Evolutionary conservation across 148 eudicot genomes (phyloP), one percentile per base, ranked within the genome.

Genomic region (Spergularia marina): DNA sequence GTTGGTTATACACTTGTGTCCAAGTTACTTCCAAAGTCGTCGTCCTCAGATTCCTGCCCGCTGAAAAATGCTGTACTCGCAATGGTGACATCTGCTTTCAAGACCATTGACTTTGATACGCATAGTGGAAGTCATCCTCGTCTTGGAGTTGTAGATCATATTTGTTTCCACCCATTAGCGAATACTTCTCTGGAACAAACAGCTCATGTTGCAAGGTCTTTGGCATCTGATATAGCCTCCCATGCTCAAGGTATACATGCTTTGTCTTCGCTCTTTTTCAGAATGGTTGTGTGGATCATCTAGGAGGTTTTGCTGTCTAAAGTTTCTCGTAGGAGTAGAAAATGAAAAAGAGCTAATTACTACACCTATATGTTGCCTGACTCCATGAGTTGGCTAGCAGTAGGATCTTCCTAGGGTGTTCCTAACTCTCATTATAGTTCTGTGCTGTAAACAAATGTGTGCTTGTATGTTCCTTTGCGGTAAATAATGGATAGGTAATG

Each of bases 1-100:
- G 96, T 94, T 63, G 97, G 94, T 8, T 91, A 91, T 82, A 94
- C 98, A 30, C 90, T 94, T 74, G 98, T 90, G 57, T 90, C 98
- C 47, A 82, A 86, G 70, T 62, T 89, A 23, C 74, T 74, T 68
- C 55, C 78, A 23, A 71, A 77, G 54, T 53, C 78, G 39, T 74
- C 77, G 39, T 76, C 77, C 16, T 61, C 55, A n/a, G 72, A 64
- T 25, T 41, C 73, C 13, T 82, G 83, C 76, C 82, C 88, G 17
- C 77, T 94, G 53, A 85, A 84, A 66, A 64, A 66, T 60, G 87
- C 91, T 60, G 93, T 83, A 13, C 88, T 90, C 78, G 87, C 86
- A n/a, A 89, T 91, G 96, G 92, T 94, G 65, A 78, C 79, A 77
- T 89, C 96, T 77, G 97, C 98, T 62, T 85, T 86, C 51, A 82